A percentile compares a stretch with the other conserved stretches of the same genome.
These are phyloP conservation scores for Turritis glabra DNA, from an alignment of 345 rosid species.

Conservation along the genomic window DNA sequence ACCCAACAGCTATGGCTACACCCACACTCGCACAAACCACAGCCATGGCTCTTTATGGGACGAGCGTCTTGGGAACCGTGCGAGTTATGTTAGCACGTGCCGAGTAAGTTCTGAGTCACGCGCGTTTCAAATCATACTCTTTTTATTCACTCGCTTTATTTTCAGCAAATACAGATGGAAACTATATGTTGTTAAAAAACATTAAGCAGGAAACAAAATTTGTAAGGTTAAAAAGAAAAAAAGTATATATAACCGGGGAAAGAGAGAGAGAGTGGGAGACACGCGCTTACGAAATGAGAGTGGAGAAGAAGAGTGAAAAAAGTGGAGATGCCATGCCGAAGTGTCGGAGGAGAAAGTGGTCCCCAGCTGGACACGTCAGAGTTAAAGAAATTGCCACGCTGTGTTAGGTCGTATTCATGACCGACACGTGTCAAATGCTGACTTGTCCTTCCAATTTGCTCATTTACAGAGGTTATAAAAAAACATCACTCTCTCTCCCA, in stretches of 20 bases:
- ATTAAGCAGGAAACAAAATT: too few relatives aligned
- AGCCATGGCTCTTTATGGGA: slow-evolving; percentile 38
- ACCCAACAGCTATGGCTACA: slow-evolving; percentile 34
- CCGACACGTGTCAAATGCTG: slow-evolving; percentile 32
- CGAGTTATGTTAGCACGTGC: slow-evolving; percentile 36
- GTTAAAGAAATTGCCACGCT: slow-evolving; percentile 27
- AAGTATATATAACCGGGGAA: too few relatives aligned
- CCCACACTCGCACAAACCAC: slow-evolving; percentile 39
- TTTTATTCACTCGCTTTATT: slow-evolving; percentile 2
- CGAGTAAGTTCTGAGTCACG: slow-evolving; percentile 14
- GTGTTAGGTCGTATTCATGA: slow-evolving; percentile 36
- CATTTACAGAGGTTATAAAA: slow-evolving; percentile 11
- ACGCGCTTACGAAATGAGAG: slow-evolving; percentile 4
- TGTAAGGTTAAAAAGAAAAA: background rate
- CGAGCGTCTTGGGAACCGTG: slow-evolving; percentile 23
- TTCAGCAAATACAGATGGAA: too few relatives aligned
- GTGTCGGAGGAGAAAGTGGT: slow-evolving; percentile 42
- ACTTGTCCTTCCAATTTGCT: slow-evolving; percentile 25
- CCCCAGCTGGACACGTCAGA: slow-evolving; percentile 38
- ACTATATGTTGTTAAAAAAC: too few relatives aligned
- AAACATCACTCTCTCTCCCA: slow-evolving; percentile 1
- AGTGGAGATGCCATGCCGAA: slow-evolving; percentile 31
- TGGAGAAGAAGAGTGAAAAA: background rate
- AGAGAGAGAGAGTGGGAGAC: background rate
- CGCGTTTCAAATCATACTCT: background rate